Evolutionary conservation across 768 basidiomycete species (phyloP).

Genomic region (Erythrobasidium yunnanense): DNA sequence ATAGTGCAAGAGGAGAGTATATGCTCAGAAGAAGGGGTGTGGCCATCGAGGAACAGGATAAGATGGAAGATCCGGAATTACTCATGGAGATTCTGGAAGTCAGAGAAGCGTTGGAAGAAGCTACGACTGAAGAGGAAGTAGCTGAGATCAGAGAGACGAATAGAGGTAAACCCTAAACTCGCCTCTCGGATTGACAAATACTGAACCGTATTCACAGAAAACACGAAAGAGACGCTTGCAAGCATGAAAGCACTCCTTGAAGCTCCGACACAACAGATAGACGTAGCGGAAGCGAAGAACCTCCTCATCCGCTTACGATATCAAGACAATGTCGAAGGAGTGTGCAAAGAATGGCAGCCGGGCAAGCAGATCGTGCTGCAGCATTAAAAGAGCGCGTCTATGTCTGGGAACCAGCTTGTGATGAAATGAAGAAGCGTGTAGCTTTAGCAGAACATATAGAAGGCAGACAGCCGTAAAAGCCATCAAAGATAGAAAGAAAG

Average conservation of each 20-base stretch:
- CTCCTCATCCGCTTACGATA: constrained; percentile 42
- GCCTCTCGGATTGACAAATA: neutral
- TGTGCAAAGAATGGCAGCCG: constrained; percentile 41
- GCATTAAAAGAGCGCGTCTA: constrained; percentile 1
- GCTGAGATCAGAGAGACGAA: constrained; percentile 39
- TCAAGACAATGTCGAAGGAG: constrained; percentile 41
- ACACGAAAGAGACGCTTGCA: constrained; percentile 36
- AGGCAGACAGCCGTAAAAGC: no score
- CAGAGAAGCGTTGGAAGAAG: constrained; percentile 43
- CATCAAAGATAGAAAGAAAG: no score
- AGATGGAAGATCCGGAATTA: constrained; percentile 42
- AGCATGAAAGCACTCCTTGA: constrained; percentile 37
- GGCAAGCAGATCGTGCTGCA: constrained; percentile 29
- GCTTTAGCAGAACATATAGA: no score
- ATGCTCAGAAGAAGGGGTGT: constrained; percentile 41
- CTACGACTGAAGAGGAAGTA: constrained; percentile 39
- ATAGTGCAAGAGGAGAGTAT: constrained; percentile 43
- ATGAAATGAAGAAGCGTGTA: no score
- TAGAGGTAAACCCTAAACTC: constrained; percentile 39
- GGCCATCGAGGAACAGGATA: constrained; percentile 42
- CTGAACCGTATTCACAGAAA: constrained; percentile 31
- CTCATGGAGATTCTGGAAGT: constrained; percentile 44
- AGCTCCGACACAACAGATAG: constrained; percentile 27
- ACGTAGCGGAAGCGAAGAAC: constrained; percentile 36
- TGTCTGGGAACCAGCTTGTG: neutral